Conservation (phyloP, 768 basidiomycete genomes). For the Pholiota molesta region DNA sequence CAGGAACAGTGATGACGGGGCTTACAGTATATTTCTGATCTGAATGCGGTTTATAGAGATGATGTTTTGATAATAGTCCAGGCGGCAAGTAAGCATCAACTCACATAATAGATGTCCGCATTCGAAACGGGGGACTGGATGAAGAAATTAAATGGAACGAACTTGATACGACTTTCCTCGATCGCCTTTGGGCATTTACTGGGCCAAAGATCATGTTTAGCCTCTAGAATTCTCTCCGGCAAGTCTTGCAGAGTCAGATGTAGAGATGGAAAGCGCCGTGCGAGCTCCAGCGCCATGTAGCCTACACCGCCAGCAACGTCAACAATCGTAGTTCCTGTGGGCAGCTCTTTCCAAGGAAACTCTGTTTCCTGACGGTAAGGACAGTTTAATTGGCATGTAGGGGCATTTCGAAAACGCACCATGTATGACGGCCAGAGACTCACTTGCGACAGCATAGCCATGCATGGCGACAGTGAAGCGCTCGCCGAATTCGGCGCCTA, state of each 20-base stretch:
- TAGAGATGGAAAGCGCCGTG: conserved; percentile 35
- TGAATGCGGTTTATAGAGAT: conserved; percentile 10
- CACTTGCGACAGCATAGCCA: conserved; percentile 34
- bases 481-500: conserved; percentile 20
- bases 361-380: conserved; percentile 21
- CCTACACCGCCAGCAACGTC: conserved; percentile 46
- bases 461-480: conserved; percentile 38
- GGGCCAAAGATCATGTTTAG: conserved; percentile 37
- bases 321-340: conserved; percentile 32
- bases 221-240: conserved; percentile 32
- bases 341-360: conserved; percentile 36
- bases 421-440: conserved; percentile 31
- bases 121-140: conserved; percentile 34
- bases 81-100: conserved; percentile 11
- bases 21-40: conserved; percentile 23
- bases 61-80: conserved; percentile 17
- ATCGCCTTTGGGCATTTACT: conserved; percentile 39
- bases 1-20: too few species aligned
- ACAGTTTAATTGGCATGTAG: too few species aligned
- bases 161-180: conserved; percentile 34
- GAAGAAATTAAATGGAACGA: conserved; percentile 46
- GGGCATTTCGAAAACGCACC: conserved; percentile 20
- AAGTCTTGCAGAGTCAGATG: conserved; percentile 40
- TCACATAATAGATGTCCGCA: conserved; percentile 47
- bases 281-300: conserved; percentile 33